Evolutionary conservation across 1,139 yeast species (phyloP), one percentile per base, ranked within the genome.

Genomic region (Taphrina populina): DNA sequence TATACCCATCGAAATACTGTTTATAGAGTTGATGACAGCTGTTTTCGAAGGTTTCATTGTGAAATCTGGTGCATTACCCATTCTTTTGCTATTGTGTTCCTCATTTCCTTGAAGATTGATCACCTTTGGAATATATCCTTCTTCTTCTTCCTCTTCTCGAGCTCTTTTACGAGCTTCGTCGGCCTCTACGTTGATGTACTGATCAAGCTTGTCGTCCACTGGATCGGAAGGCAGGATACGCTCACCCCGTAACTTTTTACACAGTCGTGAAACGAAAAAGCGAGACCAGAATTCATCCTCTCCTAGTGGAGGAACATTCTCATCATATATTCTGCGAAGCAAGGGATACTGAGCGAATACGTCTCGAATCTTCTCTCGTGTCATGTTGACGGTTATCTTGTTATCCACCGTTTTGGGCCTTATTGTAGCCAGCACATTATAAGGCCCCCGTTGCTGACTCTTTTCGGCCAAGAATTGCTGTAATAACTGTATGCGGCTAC

Each of bases 281-380:
- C 97, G 75, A n/a, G 95, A 85, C 98, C 99, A 92, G 64, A 92
- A 92, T 65, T 86, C 95, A 34, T 94, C 92, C 68, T 90, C 97
- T 52, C 79, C 77, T 60, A 92, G 76, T 61, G 83, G 83, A 0
- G 98, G 98, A 1, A 94, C 98, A 60, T 83, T 81, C 60, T 92
- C 98, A 61, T 81, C 81, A 66, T 84, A 92, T 0, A 97, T 97
- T 61, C 80, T 82, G 59, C 86, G 80, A n/a, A 92, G 94, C 33
- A 90, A 80, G 0, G 98, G 98, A 66, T 92, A 92, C 59, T 94
- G 95, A 53, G 84, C 87, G 66, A 92, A 90, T 23, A 94, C 88
- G 62, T 87, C 95, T 59, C 81, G 83, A 65, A 92, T 90, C 61
- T 85, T 88, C 59, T 88, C 96, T 58, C 96, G 74, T 0, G 98